Evolutionary conservation across 2,329 filamentous ascomycete species (phyloP).

Genomic region (Venturia asperata): DNA sequence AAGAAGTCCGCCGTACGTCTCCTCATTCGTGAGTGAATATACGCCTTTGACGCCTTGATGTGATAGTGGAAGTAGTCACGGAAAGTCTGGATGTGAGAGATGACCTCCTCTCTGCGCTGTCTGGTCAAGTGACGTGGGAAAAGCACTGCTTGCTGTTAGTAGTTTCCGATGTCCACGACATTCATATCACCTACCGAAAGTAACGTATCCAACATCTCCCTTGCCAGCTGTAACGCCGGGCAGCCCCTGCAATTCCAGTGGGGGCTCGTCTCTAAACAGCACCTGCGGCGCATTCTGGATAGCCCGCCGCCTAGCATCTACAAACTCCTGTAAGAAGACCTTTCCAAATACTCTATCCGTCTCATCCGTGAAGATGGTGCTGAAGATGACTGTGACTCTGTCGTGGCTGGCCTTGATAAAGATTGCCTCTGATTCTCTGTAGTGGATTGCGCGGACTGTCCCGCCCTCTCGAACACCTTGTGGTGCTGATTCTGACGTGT

Average conservation of each 20-base stretch:
- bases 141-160: slow-evolving; percentile 55
- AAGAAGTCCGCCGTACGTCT: slow-evolving; percentile 96
- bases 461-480: slow-evolving; percentile 85
- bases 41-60: slow-evolving; percentile 98
- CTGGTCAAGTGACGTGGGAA: slow-evolving; percentile 91
- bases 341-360: slow-evolving; percentile 97
- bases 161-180: slow-evolving; percentile 21
- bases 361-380: slow-evolving; percentile 94
- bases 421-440: slow-evolving; percentile 97
- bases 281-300: slow-evolving; percentile 99
- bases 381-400: slow-evolving; percentile 97
- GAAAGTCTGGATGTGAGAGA: slow-evolving; percentile 99
- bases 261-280: slow-evolving; percentile 88
- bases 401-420: slow-evolving; percentile 98
- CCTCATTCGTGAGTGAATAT: slow-evolving; percentile 97
- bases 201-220: slow-evolving; percentile 92
- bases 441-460: slow-evolving; percentile 92
- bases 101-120: slow-evolving; percentile 87
- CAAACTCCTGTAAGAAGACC: slow-evolving; percentile 86
- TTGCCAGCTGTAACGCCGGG: slow-evolving; percentile 73
- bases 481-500: slow-evolving; percentile 87
- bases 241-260: slow-evolving; percentile 80
- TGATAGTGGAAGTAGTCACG: slow-evolving; percentile 99
- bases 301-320: slow-evolving; percentile 86
- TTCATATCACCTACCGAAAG: slow-evolving; percentile 63